phyloP scores from a whole-genome alignment of 164 flowering plant species.

The Aristolochia contorta region DNA sequence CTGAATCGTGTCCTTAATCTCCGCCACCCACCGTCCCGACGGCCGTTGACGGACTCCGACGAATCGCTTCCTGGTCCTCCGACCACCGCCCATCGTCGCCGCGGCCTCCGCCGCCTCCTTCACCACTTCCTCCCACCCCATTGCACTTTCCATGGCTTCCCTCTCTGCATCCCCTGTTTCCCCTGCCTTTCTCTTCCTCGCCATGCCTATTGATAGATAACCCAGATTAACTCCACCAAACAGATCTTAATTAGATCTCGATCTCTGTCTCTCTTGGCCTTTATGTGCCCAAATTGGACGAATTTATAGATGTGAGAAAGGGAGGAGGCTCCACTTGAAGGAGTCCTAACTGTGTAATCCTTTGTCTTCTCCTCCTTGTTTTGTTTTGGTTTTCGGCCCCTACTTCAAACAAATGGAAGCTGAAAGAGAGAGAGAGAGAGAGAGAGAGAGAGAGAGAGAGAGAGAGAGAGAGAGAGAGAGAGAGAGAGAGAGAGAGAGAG shows the following conservation, averaged over 20 bases:
- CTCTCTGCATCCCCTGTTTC: conserved; percentile 7
- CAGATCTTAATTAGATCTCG: too few relatives aligned
- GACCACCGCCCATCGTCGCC: conserved; percentile 13
- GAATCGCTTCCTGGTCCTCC: conserved; percentile 24
- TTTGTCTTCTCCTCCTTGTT: conserved; percentile 17
- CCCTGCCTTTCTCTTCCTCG: conserved; percentile 20
- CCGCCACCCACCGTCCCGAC: conserved; percentile 48
- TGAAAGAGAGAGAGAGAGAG: too few relatives aligned
- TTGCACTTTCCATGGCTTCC: neutral
- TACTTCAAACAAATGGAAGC: conserved; percentile 13
- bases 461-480: too few relatives aligned
- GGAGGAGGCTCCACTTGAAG: neutral
- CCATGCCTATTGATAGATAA: too few relatives aligned
- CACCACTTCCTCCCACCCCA: conserved; percentile 22
- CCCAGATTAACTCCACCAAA: neutral
- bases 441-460: neutral
- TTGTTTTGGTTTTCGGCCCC: conserved; percentile 8
- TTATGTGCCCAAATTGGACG: neutral
- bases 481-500: too few relatives aligned
- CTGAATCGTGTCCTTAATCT: conserved; percentile 45
- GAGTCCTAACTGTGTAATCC: conserved; percentile 13
- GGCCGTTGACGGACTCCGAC: conserved; percentile 46
- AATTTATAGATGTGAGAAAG: conserved; percentile 3
- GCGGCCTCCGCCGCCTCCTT: conserved; percentile 14
- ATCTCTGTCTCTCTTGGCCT: neutral